Conservation (phyloP, 1,284 basidiomycete genomes). For the Mycosarcoma mackinlayi region DNA sequence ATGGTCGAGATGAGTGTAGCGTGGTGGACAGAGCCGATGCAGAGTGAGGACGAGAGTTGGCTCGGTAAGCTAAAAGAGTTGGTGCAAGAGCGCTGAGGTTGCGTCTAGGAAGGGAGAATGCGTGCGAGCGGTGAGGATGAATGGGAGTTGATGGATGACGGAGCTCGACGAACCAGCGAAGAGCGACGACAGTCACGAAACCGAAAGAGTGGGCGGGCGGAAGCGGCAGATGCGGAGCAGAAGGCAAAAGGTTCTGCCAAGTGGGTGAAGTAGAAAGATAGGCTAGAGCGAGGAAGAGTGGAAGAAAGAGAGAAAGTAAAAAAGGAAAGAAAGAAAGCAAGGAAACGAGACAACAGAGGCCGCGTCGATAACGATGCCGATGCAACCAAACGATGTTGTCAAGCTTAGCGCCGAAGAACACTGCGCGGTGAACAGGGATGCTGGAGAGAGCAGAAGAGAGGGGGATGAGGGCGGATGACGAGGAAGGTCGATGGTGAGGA, state of each 20-base stretch:
- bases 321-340: too few species aligned
- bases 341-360: too few species aligned
- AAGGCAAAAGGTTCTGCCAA: background rate
- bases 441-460: background rate
- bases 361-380: background rate
- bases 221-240: background rate
- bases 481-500: background rate
- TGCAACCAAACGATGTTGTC: background rate
- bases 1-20: constrained; percentile 10
- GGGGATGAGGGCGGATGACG: background rate
- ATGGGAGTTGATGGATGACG: constrained; percentile 11
- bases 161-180: constrained; percentile 28
- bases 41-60: too few species aligned
- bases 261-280: background rate
- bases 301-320: too few species aligned
- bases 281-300: background rate
- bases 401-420: background rate
- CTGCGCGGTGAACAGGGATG: background rate
- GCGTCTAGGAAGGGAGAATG: too few species aligned
- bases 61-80: too few species aligned
- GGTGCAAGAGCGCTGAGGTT: too few species aligned
- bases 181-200: constrained; percentile 11
- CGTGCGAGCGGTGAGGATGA: background rate
- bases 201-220: background rate
- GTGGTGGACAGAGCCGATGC: too few species aligned